Conservation (phyloP, 164 flowering plant genomes). For the Berberis vulgaris region DNA sequence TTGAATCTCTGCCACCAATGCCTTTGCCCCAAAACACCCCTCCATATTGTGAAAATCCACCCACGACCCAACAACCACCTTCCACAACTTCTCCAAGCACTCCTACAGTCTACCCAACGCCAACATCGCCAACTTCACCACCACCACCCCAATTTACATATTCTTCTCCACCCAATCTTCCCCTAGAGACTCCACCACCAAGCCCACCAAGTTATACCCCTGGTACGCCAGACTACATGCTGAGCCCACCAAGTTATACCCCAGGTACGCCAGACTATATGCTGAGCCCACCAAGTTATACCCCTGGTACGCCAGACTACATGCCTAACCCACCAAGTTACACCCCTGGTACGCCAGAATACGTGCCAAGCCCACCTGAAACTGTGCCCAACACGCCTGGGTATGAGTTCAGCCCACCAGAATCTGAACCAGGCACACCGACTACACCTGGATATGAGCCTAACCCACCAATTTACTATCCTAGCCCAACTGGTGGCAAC, state of each 20-base stretch:
- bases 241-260: background rate
- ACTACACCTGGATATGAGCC: constrained; percentile 21
- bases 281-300: constrained; percentile 9
- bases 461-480: constrained; percentile 27
- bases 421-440: constrained; percentile 9
- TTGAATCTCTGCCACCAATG: constrained; percentile 41
- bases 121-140: background rate
- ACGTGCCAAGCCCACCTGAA: constrained; percentile 3
- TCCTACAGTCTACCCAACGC: constrained; percentile 18
- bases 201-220: constrained; percentile 17
- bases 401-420: constrained; percentile 21
- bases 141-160: constrained; percentile 28
- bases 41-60: constrained; percentile 55
- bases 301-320: constrained; percentile 19
- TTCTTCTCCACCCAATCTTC: constrained; percentile 25
- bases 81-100: constrained; percentile 22
- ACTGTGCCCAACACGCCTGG: constrained; percentile 15
- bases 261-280: constrained; percentile 11
- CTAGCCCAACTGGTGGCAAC: constrained; percentile 15
- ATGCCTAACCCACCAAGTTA: constrained; percentile 17
- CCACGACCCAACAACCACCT: constrained; percentile 36
- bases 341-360: background rate
- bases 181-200: constrained; percentile 19
- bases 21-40: constrained; percentile 41
- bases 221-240: constrained; percentile 1